Evolutionary conservation across 805 yeast genomes (phyloP).

Genomic region (Kluyveromyces aestuarii): DNA sequence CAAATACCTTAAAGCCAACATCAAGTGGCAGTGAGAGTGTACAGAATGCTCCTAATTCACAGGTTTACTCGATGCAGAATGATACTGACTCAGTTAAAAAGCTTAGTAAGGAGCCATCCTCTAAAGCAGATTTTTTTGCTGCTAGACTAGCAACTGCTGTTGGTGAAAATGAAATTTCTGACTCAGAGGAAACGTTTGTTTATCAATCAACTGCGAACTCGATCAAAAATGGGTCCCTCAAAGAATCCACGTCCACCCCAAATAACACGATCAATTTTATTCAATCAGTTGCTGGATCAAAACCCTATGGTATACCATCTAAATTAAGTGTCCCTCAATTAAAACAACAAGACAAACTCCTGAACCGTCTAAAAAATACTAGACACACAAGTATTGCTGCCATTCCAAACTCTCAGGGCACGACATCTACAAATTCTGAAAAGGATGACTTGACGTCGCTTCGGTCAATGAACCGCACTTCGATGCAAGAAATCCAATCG

Average conservation of each 20-base stretch:
- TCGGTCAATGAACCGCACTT: slow-evolving; percentile 10
- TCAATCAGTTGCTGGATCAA: slow-evolving; percentile 1
- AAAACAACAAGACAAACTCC: slow-evolving; percentile 15
- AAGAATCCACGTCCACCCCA: slow-evolving; percentile 12
- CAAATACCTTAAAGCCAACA: background rate
- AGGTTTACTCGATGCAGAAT: background rate
- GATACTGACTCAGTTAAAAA: slow-evolving; percentile 2
- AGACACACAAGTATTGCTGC: slow-evolving; percentile 28
- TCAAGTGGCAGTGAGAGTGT: background rate
- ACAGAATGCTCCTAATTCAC: background rate
- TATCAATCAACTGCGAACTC: slow-evolving; percentile 48
- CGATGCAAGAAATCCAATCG: slow-evolving; percentile 16
- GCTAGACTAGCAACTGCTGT: slow-evolving; percentile 93
- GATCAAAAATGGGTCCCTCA: slow-evolving; percentile 13
- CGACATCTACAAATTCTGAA: background rate
- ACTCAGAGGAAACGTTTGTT: slow-evolving; percentile 93
- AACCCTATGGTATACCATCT: slow-evolving; percentile 20
- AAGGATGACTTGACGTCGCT: slow-evolving; percentile 16
- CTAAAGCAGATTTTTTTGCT: slow-evolving; percentile 89
- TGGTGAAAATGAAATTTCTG: slow-evolving; percentile 78
- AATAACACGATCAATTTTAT: slow-evolving; percentile 9
- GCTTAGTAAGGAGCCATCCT: slow-evolving; percentile 17
- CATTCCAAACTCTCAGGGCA: slow-evolving; percentile 10
- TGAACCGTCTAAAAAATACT: slow-evolving; percentile 22
- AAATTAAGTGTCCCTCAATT: slow-evolving; percentile 28